phyloP scores from a whole-genome alignment of 2,329 filamentous ascomycete species.

The Endoconidiophora laricicola region DNA sequence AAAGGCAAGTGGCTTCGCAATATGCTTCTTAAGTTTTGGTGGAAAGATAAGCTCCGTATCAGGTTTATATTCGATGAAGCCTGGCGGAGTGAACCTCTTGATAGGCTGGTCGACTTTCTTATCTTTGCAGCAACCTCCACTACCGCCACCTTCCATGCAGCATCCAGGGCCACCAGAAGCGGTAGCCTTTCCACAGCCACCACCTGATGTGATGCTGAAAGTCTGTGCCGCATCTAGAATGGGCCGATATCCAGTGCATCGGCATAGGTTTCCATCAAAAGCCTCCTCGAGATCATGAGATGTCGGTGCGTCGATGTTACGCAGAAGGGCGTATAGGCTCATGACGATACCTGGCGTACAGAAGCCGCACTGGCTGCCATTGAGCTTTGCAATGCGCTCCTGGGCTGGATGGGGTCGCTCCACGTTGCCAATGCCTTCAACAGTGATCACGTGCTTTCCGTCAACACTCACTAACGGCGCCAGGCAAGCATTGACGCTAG shows the following conservation, averaged over 20 bases:
- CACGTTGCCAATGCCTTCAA: constrained; percentile 85
- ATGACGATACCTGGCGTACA: constrained; percentile 97
- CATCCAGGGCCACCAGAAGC: constrained; percentile 38
- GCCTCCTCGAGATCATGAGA: constrained; percentile 84
- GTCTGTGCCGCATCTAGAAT: constrained; percentile 89
- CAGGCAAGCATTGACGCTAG: constrained; percentile 88
- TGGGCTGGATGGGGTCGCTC: constrained; percentile 78
- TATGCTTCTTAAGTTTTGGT: constrained; percentile 64
- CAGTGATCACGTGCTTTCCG: constrained; percentile 94
- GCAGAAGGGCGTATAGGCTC: constrained; percentile 82
- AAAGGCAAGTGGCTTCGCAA: constrained; percentile 67
- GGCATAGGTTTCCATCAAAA: constrained; percentile 89
- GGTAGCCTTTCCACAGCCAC: constrained; percentile 32
- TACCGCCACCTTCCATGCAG: constrained; percentile 50
- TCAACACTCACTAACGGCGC: constrained; percentile 86
- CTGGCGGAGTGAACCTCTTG: constrained; percentile 64
- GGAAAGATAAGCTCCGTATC: constrained; percentile 95
- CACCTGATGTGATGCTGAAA: constrained; percentile 42
- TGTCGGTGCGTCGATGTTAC: constrained; percentile 64
- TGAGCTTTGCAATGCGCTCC: constrained; percentile 76
- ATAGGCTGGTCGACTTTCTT: constrained; percentile 32
- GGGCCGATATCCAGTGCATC: constrained; percentile 87
- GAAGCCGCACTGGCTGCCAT: constrained; percentile 87
- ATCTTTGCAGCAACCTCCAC: constrained; percentile 45
- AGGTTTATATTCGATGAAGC: constrained; percentile 86